Evolutionary conservation across 768 basidiomycete species (phyloP), one percentile per base, ranked within the genome.

Genomic region (Vararia minispora): DNA sequence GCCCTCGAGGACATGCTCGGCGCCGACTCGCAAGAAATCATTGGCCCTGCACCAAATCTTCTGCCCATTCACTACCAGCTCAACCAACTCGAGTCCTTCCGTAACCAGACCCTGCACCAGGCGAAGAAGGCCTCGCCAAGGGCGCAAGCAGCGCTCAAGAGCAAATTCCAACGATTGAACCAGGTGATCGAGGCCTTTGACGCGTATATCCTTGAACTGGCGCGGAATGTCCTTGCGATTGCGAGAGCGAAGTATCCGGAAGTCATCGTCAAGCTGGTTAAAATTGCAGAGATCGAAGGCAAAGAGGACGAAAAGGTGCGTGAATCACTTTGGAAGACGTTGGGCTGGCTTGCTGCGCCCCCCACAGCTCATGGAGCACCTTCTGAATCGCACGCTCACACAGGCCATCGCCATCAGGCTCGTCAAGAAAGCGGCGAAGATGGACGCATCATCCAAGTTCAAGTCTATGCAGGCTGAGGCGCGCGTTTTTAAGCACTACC

Each of bases 401-500:
- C 46, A 94, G 91, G 88, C 94, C 6, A 79, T 95, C 23, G 92
- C 87, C 26, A 86, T 98, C 54, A 75, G 84, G 36, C 80, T 99
- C 16, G 84, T 98, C 41, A 94, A 91, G 58, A 94, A 91, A 57
- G 82, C 87, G 2, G 87, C 88, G 6, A 91, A 88, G 52, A 68
- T 85, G 56, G 92, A 94, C 51, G 85, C 90, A 14, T 88, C 95
- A 1, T 80, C 87, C 9, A 91, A 88, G 58, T 92, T 89, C 64
- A 86, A 77, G 53, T 94, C 89, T 11, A 77, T 92, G 71, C 84
- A 88, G 59, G 91, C 91, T 31, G 80, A 90, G 48, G 87, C 92
- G 10, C 79, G 94, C 29, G 68, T 88, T 24, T 76, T 98, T 56
- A 99, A 98, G 60, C 87, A 95, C 58, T 98, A 98, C 57, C 79